Base-by-base conservation (phyloP, 1,284 basidiomycete species). In the Cutaneotrichosporon sp. region DNA sequence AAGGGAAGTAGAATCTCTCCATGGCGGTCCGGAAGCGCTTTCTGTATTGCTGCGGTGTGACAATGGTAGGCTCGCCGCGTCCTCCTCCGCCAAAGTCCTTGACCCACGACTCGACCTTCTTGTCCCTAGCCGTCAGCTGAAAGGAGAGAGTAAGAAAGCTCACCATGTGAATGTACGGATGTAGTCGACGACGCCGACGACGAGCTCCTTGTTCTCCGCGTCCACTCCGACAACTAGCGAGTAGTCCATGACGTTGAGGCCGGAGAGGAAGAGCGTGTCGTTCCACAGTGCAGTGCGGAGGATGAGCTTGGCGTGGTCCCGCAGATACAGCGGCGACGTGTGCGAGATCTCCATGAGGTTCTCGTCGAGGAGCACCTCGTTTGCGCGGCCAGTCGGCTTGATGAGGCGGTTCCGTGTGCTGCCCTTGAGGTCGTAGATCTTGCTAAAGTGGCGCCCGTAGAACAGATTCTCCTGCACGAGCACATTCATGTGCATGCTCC, bases 181-280 rank as follows among this genome's bases (percentile, higher is more conserved):
- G 62, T 79, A 80, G 61, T 80, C 93, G 67, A 99, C 94, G 62
- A 99, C 97, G n/a, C 97, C 96, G 47, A 97, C 87, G 16, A 97
- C 92, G 16, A 95, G 83, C 75, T 95, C 90, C 64, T 90, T 89
- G 68, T 86, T 89, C 59, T 84, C 82, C 67, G 86, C 87, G 76
- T 97, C 94, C 16, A 99, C 90, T 18, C 96, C 97, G 30, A 95
- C 92, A 49, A 99, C 89, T 18, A 99, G 83, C 22, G 95, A 98
- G 80, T 99, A 99, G 80, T 99, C 97, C 97, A 99, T 99, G 62
- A 97, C 92, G 76, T 98, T 97, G 70, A 97, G 89, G 69, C 95
- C 92, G 11, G 91, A 90, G 55, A 99, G 82, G 81, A 99, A 99
- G 5, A 85, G 81, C 11, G 53, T 93, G 78, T 99, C 97, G 75